phyloP scores from a whole-genome alignment of 139 green algal species.

The Tetradesmus obliquus region DNA sequence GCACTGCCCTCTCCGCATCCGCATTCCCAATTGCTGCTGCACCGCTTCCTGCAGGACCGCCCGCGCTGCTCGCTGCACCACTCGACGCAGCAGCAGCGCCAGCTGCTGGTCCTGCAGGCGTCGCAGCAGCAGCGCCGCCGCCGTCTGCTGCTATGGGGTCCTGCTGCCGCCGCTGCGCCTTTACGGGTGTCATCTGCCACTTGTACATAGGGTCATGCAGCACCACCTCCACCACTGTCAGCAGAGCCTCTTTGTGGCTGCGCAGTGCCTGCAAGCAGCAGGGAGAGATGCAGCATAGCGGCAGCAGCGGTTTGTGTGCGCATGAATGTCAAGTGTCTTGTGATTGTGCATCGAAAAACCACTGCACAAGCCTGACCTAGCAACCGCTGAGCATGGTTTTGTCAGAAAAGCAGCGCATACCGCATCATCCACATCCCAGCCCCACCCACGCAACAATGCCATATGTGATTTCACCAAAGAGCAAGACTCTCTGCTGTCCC shows the following conservation, averaged over 20 bases:
- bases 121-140: neutral
- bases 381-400: neutral
- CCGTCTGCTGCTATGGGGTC: conserved; percentile 17
- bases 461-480: no score
- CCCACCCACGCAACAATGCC: no score
- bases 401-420: no score
- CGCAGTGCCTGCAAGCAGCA: conserved; percentile 69
- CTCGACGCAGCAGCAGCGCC: neutral
- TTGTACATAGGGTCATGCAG: conserved; percentile 95
- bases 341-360: neutral
- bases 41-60: neutral
- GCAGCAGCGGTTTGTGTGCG: neutral
- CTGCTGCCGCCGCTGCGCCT: conserved; percentile 68
- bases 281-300: neutral
- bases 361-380: neutral
- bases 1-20: conserved; percentile 89
- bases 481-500: no score
- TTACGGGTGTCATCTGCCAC: conserved; percentile 75
- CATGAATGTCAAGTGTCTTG: neutral
- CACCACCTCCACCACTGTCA: conserved; percentile 84
- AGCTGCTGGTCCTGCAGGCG: neutral
- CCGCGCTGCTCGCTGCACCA: neutral
- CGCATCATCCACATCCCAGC: no score
- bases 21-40: conserved; percentile 69
- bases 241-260: conserved; percentile 68